Evolutionary conservation across 495 filamentous ascomycete genomes (phyloP).

Genomic region (Hypomontagnella submonticulosa): DNA sequence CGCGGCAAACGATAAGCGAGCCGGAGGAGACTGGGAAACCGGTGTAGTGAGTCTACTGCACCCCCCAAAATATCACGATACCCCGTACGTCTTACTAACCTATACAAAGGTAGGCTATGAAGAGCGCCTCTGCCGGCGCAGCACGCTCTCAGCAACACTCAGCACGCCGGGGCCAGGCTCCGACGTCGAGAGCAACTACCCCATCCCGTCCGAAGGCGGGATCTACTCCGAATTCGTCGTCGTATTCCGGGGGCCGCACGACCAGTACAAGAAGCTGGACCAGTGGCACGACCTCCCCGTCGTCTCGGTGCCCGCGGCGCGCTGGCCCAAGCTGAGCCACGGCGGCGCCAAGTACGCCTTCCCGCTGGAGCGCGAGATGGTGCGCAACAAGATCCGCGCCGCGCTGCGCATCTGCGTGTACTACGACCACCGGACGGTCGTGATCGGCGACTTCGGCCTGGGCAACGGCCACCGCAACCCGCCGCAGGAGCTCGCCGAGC

Average conservation of each 20-base stretch:
- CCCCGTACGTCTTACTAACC: neutral
- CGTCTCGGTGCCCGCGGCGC: conserved; percentile 75
- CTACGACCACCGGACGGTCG: conserved; percentile 66
- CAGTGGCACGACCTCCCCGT: conserved; percentile 68
- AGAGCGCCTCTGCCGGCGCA: conserved; percentile 75
- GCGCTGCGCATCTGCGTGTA: conserved; percentile 74
- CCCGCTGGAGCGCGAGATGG: conserved; percentile 71
- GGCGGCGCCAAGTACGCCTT: conserved; percentile 75
- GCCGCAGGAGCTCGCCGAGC: conserved; percentile 69
- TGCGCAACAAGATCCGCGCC: conserved; percentile 75
- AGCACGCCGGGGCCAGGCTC: conserved; percentile 62
- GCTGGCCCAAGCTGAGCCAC: conserved; percentile 75
- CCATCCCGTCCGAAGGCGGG: conserved; percentile 71
- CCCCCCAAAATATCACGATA: neutral
- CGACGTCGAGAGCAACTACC: conserved; percentile 66
- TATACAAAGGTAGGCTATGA: conserved; percentile 69
- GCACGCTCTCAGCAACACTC: conserved; percentile 73
- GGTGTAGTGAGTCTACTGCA: conserved; percentile 52
- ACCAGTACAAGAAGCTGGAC: conserved; percentile 59
- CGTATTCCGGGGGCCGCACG: conserved; percentile 60
- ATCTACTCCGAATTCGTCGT: conserved; percentile 73
- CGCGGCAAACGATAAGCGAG: conserved; percentile 76
- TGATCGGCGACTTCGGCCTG: conserved; percentile 76
- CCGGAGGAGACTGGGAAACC: conserved; percentile 82
- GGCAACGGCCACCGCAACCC: conserved; percentile 78